Evolutionary conservation across 192 early-diverging fungal species (phyloP).

Genomic region (Backusella tarrabulga): DNA sequence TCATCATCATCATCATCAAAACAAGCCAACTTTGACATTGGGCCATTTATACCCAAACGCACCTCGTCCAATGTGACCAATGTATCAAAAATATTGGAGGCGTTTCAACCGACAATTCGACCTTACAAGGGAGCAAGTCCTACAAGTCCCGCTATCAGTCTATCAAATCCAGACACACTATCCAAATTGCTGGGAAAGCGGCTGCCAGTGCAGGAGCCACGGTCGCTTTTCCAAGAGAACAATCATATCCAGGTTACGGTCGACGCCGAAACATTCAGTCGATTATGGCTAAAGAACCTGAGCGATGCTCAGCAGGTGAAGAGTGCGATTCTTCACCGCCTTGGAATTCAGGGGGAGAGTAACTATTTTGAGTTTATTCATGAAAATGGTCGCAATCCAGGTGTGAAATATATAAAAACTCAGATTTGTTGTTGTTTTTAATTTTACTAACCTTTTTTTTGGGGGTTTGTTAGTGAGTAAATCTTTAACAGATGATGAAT

Average conservation of each 20-base stretch:
- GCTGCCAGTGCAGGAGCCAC: not conserved
- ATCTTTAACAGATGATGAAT: constrained; percentile 15
- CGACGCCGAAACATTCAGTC: constrained; percentile 18
- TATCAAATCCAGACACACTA: not conserved
- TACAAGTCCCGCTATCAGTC: not conserved
- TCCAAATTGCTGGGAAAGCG: not conserved
- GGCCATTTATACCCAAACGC: constrained; percentile 21
- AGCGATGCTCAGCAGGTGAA: constrained; percentile 7
- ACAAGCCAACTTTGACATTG: constrained; percentile 8
- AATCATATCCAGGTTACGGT: constrained; percentile 14
- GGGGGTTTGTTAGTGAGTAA: constrained; percentile 2
- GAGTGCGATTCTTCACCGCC: constrained; percentile 2
- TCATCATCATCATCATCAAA: not conserved
- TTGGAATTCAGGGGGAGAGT: not conserved
- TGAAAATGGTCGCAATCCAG: constrained; percentile 12
- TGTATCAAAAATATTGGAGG: constrained; percentile 18
- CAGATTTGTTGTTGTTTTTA: not conserved
- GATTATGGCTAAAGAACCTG: not conserved
- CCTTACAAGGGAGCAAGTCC: not conserved
- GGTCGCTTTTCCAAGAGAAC: not conserved
- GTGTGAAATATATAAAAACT: not conserved
- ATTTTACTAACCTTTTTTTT: not conserved
- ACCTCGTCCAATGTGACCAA: constrained; percentile 14
- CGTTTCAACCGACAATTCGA: constrained; percentile 4
- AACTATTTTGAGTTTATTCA: constrained; percentile 7